Evolutionary conservation across 208 protist species (phyloP).

Genomic region (Leishmania aethiopica): DNA sequence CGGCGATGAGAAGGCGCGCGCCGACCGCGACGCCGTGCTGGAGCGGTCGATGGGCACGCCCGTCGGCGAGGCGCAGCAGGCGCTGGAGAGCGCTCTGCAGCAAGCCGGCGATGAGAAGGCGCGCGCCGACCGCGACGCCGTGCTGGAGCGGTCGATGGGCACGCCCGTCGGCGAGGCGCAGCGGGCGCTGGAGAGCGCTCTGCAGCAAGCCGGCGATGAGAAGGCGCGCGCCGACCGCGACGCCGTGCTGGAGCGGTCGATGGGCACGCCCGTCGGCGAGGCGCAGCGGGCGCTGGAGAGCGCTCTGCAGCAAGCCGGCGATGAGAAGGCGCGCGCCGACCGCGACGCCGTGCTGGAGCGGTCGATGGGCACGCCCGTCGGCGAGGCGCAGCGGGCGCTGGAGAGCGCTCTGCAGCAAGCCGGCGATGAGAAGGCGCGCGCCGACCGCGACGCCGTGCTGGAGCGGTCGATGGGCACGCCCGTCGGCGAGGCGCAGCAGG

Average conservation of each 20-base stretch:
- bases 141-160: not conserved
- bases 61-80: not conserved
- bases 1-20: not conserved
- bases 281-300: not conserved
- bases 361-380: not conserved
- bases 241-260: not conserved
- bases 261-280: not conserved
- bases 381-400: not conserved
- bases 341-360: not conserved
- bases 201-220: not conserved
- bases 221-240: constrained; percentile 1
- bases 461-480: not conserved
- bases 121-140: not conserved
- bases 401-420: not conserved
- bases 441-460: not conserved
- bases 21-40: not conserved
- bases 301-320: not conserved
- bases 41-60: not conserved
- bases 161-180: not conserved
- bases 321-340: not conserved
- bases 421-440: not conserved
- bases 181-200: not conserved
- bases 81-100: constrained; percentile 1
- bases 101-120: not conserved
- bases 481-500: not conserved